Percentiles rank a stretch among this genome's conserved stretches.
phyloP scores from a whole-genome alignment of 148 eudicot genomes.

The Rhododendron molle region DNA sequence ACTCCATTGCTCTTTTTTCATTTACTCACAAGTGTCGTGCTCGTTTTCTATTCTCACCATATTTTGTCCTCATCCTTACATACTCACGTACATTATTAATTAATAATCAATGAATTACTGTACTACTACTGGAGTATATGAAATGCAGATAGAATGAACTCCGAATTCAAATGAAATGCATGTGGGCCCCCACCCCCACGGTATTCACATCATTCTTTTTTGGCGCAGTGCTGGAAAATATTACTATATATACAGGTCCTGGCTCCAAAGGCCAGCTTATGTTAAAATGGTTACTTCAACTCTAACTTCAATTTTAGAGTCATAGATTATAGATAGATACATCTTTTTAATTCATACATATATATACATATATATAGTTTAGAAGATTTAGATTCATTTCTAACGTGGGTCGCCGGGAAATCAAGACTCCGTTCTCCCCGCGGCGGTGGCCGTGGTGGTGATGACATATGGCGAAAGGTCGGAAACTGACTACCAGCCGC shows the following conservation, averaged over 20 bases:
- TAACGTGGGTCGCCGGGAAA: constrained; percentile 6
- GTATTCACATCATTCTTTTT: background rate
- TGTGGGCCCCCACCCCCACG: background rate
- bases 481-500: constrained; percentile 58
- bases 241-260: constrained; percentile 28
- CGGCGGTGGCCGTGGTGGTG: background rate
- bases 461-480: constrained; percentile 73
- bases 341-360: background rate
- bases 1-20: background rate
- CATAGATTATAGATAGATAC: background rate
- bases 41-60: constrained; percentile 9
- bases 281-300: background rate
- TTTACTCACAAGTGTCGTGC: constrained; percentile 20
- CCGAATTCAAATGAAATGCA: constrained; percentile 39
- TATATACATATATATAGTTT: background rate
- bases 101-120: background rate
- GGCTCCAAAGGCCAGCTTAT: constrained; percentile 13
- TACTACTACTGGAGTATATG: background rate
- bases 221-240: background rate
- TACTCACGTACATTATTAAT: background rate
- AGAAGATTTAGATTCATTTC: background rate
- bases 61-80: constrained; percentile 5
- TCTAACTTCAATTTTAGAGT: background rate
- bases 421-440: background rate
- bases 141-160: constrained; percentile 41